These are phyloP conservation scores for Penicillium verrucosum DNA, from an alignment of 2,329 filamentous ascomycete species.

Conservation along the genomic window DNA sequence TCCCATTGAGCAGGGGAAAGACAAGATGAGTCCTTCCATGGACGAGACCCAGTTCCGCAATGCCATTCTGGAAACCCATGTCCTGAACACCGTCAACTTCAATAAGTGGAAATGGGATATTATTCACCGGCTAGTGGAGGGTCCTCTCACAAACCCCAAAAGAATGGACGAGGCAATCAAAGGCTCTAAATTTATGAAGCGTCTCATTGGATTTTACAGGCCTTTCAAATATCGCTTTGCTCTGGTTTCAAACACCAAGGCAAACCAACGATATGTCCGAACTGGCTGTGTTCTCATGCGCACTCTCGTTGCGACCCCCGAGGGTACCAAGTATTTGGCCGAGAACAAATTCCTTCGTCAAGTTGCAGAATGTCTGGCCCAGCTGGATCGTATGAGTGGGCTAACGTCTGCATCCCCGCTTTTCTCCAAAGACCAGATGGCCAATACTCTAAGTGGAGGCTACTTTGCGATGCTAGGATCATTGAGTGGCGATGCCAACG, in stretches of 20 bases:
- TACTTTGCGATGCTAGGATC: constrained; percentile 93
- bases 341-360: constrained; percentile 93
- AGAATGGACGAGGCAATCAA: constrained; percentile 90
- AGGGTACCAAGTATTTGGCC: constrained; percentile 79
- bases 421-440: constrained; percentile 80
- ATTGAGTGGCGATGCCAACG: constrained; percentile 76
- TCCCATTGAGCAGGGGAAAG: constrained; percentile 43
- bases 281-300: constrained; percentile 86
- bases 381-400: constrained; percentile 79
- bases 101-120: constrained; percentile 97
- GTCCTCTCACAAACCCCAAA: constrained; percentile 85
- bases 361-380: constrained; percentile 90
- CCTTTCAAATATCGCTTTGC: constrained; percentile 97
- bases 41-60: constrained; percentile 63
- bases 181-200: constrained; percentile 92
- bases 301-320: constrained; percentile 76
- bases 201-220: constrained; percentile 89
- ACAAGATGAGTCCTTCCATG: constrained; percentile 60
- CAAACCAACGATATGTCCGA: constrained; percentile 89
- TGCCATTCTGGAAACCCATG: constrained; percentile 68
- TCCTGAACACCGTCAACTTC: constrained; percentile 85
- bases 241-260: constrained; percentile 82
- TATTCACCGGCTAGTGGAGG: constrained; percentile 86
- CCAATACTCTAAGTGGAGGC: constrained; percentile 82
- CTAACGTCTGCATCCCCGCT: constrained; percentile 72